Evolutionary conservation across 2,329 filamentous ascomycete species (phyloP), one percentile per base, ranked within the genome.

Genomic region (Xylariomycetidae sp.): DNA sequence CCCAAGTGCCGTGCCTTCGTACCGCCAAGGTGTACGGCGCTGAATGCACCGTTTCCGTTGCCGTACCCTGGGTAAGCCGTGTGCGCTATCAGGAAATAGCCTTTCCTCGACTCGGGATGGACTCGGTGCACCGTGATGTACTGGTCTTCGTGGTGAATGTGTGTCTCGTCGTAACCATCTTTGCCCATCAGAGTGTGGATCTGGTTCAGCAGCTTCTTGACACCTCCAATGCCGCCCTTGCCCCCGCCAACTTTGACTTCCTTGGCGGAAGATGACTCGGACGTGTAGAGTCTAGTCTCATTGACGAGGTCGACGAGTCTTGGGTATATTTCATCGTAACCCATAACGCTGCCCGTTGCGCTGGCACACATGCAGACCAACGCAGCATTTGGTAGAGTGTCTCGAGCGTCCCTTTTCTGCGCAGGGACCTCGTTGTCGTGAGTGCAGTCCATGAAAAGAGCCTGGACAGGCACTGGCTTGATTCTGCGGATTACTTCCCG

Each of bases 381-480:
- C 5, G 92, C 92, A 31, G 90, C 89, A 52, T 93, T 96, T 6
- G 93, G 85, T 8, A 98, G 70, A 0, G 92, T 96, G 56, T 98
- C 93, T 39, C 88, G 78, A 32, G 89, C 89, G 57, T 95, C 89
- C 25, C 93, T 76, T 61, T 95, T 95, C 60, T 98, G 90, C 1
- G 90, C 86, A 1, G 92, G 92, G 2, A 87, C 84, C 63, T 98
- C 90, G 50, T 98, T 98, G 63, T 98, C 92, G 58, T 98, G 92
- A 0, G 93, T 98, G 60, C 93, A 98, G 57, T 98, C 93, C 88
- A 96, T 96, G 61, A 98, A 95, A 1, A 98, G 67, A 1, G 90
- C 92, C 46, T 95, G 89, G 0, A 96, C 83, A 4, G 89, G 86
- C 4, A 79, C 85, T n/a, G 84, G 81, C 46, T 86, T 85, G 59